A percentile compares a stretch with the other conserved stretches of the same genome.
Conservation (phyloP, 306 rosid species). For the Lithocarpus polystachyus region DNA sequence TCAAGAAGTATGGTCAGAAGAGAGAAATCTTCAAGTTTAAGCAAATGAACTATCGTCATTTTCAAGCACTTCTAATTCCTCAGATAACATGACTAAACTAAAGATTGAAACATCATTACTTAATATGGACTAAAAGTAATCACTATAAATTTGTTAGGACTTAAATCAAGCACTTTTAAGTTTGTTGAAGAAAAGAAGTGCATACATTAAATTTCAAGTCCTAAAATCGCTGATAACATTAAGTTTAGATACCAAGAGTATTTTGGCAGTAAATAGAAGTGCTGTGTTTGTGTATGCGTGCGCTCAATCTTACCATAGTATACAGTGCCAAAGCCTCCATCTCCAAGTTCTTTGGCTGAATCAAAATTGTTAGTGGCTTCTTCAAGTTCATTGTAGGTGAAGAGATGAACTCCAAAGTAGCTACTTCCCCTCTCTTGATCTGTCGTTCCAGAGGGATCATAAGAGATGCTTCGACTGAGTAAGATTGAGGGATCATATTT, state of each 20-base stretch:
- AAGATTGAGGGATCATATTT: conserved; percentile 23
- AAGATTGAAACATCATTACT: no score
- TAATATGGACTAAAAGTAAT: no score
- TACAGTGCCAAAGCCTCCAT: conserved; percentile 35
- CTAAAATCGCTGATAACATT: no score
- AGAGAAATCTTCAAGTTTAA: background rate
- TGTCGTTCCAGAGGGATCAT: conserved; percentile 24
- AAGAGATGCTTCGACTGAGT: conserved; percentile 37
- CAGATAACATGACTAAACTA: no score
- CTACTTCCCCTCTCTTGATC: conserved; percentile 53
- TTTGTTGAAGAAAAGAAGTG: no score
- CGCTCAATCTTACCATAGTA: conserved; percentile 26
- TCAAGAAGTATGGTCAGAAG: conserved; percentile 8
- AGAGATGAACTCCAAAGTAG: conserved; percentile 20
- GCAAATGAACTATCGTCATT: no score
- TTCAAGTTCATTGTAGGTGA: conserved; percentile 30
- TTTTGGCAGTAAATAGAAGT: background rate
- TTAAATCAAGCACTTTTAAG: no score
- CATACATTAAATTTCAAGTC: no score
- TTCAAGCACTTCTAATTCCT: no score
- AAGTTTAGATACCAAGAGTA: no score
- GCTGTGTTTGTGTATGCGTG: background rate
- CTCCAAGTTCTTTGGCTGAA: conserved; percentile 22
- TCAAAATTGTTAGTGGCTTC: conserved; percentile 33
- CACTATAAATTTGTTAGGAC: no score